Evolutionary conservation across 352 stramenopile species (phyloP).

Genomic region (Pythium rhizo-oryzae): DNA sequence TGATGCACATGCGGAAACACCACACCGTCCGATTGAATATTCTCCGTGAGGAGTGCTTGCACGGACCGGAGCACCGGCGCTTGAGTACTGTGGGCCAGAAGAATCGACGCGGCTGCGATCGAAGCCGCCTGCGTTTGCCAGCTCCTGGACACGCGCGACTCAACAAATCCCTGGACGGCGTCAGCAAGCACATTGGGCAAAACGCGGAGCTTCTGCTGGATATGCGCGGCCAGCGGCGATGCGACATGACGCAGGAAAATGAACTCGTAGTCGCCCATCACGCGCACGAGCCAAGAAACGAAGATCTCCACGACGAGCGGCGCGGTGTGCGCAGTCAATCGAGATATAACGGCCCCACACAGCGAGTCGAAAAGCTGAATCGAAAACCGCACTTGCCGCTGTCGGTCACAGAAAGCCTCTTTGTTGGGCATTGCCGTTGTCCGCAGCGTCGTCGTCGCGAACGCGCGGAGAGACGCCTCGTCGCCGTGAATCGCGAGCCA

Average conservation of each 20-base stretch:
- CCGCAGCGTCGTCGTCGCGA: slow-evolving; percentile 3
- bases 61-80: neutral
- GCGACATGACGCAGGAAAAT: slow-evolving; percentile 20
- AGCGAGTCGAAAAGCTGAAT: slow-evolving; percentile 2
- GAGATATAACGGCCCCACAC: neutral
- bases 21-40: slow-evolving; percentile 3
- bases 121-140: neutral
- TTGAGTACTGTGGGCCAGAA: slow-evolving; percentile 8
- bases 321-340: neutral
- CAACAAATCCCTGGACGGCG: neutral
- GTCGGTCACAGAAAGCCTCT: slow-evolving; percentile 17
- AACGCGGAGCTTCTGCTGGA: slow-evolving; percentile 8
- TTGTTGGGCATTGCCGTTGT: slow-evolving; percentile 5
- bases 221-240: slow-evolving; percentile 5
- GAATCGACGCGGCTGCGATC: slow-evolving; percentile 10
- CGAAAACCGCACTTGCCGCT: slow-evolving; percentile 12
- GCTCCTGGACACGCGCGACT: neutral
- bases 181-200: neutral
- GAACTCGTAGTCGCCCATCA: slow-evolving; percentile 21
- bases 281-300: slow-evolving; percentile 1
- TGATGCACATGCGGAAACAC: slow-evolving; percentile 12
- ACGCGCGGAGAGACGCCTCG: neutral
- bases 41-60: neutral
- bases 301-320: slow-evolving; percentile 6
- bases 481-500: slow-evolving; percentile 16